Percentiles rank a stretch among this genome's conserved stretches.
Conservation (phyloP, 257 asterid genomes). For the Verbena officinalis region DNA sequence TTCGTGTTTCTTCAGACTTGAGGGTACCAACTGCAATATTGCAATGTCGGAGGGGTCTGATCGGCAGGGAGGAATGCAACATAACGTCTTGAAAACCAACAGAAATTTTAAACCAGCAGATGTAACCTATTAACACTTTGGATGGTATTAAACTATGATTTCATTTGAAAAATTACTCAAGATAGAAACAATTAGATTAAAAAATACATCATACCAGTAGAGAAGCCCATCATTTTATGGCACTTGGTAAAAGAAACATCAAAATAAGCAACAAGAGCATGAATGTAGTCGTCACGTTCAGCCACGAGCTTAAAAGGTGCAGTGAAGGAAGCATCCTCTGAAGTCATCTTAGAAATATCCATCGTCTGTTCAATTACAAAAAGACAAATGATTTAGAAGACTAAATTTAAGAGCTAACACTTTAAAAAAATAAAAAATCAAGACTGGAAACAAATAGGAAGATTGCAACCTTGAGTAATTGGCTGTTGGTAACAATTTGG, state of each 20-base stretch:
- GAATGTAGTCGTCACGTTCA: slow-evolving; percentile 89
- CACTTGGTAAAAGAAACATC: slow-evolving; percentile 93
- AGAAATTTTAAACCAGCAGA: background rate
- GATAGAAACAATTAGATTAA: background rate
- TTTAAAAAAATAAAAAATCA: slow-evolving; percentile 2
- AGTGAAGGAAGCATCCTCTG: slow-evolving; percentile 86
- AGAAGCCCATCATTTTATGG: slow-evolving; percentile 86
- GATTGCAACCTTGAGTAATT: slow-evolving; percentile 77
- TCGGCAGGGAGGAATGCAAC: background rate
- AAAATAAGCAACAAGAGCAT: slow-evolving; percentile 93
- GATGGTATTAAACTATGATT: background rate
- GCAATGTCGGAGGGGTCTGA: background rate
- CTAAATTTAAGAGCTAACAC: background rate
- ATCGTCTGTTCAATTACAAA: slow-evolving; percentile 57
- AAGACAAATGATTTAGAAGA: slow-evolving; percentile 17
- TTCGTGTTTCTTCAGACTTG: too few species aligned
- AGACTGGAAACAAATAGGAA: slow-evolving; percentile 2
- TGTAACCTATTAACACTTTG: background rate
- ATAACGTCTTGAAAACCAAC: background rate
- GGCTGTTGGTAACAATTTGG: slow-evolving; percentile 88
- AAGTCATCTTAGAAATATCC: slow-evolving; percentile 94
- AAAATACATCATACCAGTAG: slow-evolving; percentile 63
- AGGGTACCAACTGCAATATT: too few species aligned
- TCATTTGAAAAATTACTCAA: background rate
- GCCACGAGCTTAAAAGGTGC: slow-evolving; percentile 98